phyloP scores from a whole-genome alignment of 352 stramenopile genomes.

The Globisporangium alternatum region DNA sequence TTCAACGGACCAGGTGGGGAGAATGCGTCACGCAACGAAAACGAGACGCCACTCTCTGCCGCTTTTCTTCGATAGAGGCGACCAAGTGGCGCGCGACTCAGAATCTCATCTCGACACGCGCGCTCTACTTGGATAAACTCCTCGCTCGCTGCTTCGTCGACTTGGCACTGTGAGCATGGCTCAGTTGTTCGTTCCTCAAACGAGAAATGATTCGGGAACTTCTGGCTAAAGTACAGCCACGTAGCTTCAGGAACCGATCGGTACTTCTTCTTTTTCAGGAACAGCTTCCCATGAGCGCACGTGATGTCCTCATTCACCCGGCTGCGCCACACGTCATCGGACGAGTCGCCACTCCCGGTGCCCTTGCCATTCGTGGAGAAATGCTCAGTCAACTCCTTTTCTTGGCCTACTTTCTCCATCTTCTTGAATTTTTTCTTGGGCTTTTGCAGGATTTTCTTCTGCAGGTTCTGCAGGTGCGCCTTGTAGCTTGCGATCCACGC shows the following conservation, averaged over 20 bases:
- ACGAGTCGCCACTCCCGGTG: conserved; percentile 4
- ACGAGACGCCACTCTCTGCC: conserved; percentile 25
- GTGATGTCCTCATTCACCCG: conserved; percentile 74
- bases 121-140: conserved; percentile 53
- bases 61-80: conserved; percentile 50
- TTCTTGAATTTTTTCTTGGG: conserved; percentile 22
- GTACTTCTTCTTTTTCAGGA: conserved; percentile 68
- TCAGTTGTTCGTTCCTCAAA: conserved; percentile 32
- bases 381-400: conserved; percentile 10
- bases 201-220: conserved; percentile 43
- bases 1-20: conserved; percentile 27
- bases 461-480: conserved; percentile 38
- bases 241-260: conserved; percentile 41
- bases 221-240: conserved; percentile 62
- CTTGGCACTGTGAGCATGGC: conserved; percentile 49
- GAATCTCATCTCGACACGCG: conserved; percentile 53
- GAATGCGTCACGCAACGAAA: conserved; percentile 48
- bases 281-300: conserved; percentile 63
- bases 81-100: conserved; percentile 43
- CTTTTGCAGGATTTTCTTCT: conserved; percentile 45
- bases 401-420: conserved; percentile 16
- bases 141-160: conserved; percentile 48
- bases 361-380: not conserved
- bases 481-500: conserved; percentile 79
- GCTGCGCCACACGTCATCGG: conserved; percentile 31